phyloP scores from a whole-genome alignment of 305 asterid species.

The Stenogyne calaminthoides region DNA sequence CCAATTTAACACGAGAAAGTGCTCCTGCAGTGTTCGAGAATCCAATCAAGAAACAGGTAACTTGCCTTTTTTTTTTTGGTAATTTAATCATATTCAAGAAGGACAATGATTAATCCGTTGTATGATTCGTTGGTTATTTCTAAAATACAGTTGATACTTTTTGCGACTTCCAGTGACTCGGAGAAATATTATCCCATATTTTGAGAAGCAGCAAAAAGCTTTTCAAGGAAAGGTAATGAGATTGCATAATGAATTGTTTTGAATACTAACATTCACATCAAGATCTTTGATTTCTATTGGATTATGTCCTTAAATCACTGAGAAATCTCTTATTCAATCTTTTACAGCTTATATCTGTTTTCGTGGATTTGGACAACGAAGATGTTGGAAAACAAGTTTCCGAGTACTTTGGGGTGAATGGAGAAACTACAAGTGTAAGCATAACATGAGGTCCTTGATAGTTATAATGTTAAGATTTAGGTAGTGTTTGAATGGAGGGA shows the following conservation, averaged over 20 bases:
- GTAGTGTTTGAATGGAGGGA: neutral
- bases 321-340: constrained; percentile 11
- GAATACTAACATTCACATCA: neutral
- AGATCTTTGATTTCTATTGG: neutral
- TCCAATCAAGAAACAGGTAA: constrained; percentile 92
- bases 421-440: constrained; percentile 63
- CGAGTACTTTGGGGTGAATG: constrained; percentile 78
- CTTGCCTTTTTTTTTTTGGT: constrained; percentile 25
- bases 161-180: constrained; percentile 66
- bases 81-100: neutral
- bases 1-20: constrained; percentile 69
- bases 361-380: constrained; percentile 73
- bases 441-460: neutral
- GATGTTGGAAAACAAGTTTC: constrained; percentile 85
- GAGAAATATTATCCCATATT: constrained; percentile 61
- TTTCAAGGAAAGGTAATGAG: constrained; percentile 80
- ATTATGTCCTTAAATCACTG: neutral
- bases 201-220: constrained; percentile 81
- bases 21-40: constrained; percentile 79
- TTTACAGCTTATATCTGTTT: constrained; percentile 73
- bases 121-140: constrained; percentile 32
- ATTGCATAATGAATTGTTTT: constrained; percentile 11
- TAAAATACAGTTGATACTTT: constrained; percentile 70
- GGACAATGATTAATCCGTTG: neutral
- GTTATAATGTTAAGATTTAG: neutral